phyloP scores from a whole-genome alignment of 139 green algal species.

The Chlorella sp. region DNA sequence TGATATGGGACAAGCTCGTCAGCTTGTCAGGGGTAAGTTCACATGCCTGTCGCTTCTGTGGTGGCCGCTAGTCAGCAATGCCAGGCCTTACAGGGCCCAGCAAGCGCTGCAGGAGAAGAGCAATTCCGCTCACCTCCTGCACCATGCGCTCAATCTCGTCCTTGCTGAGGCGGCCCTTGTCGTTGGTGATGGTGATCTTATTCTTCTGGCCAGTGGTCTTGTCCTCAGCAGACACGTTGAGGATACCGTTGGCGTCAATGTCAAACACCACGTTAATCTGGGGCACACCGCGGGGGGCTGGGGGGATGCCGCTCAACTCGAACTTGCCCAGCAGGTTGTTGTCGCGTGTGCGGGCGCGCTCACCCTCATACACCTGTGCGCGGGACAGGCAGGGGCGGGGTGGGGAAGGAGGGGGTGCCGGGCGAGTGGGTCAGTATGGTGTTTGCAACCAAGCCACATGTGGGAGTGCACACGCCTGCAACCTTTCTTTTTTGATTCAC shows the following conservation, averaged over 20 bases:
- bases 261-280: slow-evolving; percentile 70
- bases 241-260: slow-evolving; percentile 89
- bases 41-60: too few relatives aligned
- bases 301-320: slow-evolving; percentile 84
- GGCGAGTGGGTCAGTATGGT: too few relatives aligned
- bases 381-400: not conserved
- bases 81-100: not conserved
- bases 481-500: too few relatives aligned
- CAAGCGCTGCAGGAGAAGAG: not conserved
- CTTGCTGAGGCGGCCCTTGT: slow-evolving; percentile 59
- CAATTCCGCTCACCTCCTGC: slow-evolving; percentile 75
- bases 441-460: too few relatives aligned
- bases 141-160: slow-evolving; percentile 93
- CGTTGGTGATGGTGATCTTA: slow-evolving; percentile 76
- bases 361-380: slow-evolving; percentile 49
- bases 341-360: slow-evolving; percentile 92
- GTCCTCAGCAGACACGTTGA: slow-evolving; percentile 82
- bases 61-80: too few relatives aligned
- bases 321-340: slow-evolving; percentile 93
- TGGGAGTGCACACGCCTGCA: too few relatives aligned
- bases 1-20: not conserved
- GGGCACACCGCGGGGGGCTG: slow-evolving; percentile 71
- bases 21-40: not conserved
- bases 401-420: too few relatives aligned
- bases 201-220: slow-evolving; percentile 78